Percentiles rank a stretch among this genome's conserved stretches.
Conservation (phyloP, 305 asterid species). For the Fraxinus sp. region DNA sequence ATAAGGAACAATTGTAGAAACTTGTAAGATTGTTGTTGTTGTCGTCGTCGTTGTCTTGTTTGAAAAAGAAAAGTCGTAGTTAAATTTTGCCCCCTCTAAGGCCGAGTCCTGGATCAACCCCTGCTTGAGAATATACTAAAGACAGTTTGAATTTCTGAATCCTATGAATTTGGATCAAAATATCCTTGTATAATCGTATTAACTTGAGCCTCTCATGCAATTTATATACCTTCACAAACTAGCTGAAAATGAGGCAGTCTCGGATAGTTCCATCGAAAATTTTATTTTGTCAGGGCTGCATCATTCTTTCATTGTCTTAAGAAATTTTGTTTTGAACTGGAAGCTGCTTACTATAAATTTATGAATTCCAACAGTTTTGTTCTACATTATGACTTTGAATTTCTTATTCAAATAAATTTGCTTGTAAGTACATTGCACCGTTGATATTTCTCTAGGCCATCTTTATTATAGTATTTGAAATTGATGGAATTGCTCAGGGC, state of each 20-base stretch:
- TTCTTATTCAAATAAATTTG: neutral
- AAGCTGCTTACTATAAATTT: neutral
- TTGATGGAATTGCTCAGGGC: constrained; percentile 54
- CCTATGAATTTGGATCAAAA: neutral
- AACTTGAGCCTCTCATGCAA: neutral
- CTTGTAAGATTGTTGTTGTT: neutral
- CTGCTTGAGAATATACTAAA: neutral
- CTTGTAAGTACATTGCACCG: neutral
- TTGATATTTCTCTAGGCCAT: constrained; percentile 11
- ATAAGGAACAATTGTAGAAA: neutral
- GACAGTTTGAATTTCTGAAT: neutral
- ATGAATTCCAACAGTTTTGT: neutral
- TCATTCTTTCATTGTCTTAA: neutral
- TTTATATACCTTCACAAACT: neutral
- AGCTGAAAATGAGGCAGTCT: neutral
- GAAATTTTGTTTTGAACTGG: constrained; percentile 10
- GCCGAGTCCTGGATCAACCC: neutral
- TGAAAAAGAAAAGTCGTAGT: neutral
- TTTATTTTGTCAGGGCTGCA: neutral
- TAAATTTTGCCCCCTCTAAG: neutral
- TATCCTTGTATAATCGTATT: neutral
- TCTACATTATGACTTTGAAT: neutral
- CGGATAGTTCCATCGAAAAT: neutral
- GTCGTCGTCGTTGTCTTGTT: neutral
- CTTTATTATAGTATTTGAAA: constrained; percentile 16